A percentile compares a stretch with the other conserved stretches of the same genome.
These are phyloP conservation scores for Seiridium unicorne DNA, from an alignment of 2,329 filamentous ascomycete genomes.

Conservation along the genomic window DNA sequence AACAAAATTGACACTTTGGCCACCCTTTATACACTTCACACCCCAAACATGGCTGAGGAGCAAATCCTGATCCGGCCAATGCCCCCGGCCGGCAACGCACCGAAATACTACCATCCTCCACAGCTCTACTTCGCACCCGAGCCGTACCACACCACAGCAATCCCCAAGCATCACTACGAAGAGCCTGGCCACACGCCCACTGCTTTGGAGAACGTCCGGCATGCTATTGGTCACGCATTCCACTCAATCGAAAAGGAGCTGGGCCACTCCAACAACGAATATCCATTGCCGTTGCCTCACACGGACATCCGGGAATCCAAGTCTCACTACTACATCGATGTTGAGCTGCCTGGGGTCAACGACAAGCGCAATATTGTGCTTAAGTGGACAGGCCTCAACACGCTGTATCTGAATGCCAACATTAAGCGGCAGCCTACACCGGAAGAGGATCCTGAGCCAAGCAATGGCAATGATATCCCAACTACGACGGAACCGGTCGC, in stretches of 20 bases:
- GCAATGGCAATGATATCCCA: background rate
- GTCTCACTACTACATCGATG: background rate
- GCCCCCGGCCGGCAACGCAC: background rate
- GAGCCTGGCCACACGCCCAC: background rate
- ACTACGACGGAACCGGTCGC: too few species aligned
- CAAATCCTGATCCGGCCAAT: background rate
- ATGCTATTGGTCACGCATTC: background rate
- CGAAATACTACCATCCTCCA: background rate
- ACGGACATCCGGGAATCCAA: background rate
- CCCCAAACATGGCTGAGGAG: background rate
- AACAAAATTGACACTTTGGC: background rate
- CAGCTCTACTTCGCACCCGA: background rate
- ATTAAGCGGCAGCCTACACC: background rate
- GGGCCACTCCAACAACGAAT: background rate
- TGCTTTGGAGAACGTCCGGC: background rate
- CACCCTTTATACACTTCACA: background rate
- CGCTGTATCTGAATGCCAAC: background rate
- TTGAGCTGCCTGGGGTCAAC: background rate
- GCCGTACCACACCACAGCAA: background rate
- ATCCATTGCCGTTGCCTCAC: background rate
- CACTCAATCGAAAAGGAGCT: background rate
- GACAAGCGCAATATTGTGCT: background rate
- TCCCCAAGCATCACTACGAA: background rate
- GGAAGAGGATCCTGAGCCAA: background rate
- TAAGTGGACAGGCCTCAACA: background rate